phyloP scores from a whole-genome alignment of 352 stramenopile species.

The Phytophthora macrochlamydospora region DNA sequence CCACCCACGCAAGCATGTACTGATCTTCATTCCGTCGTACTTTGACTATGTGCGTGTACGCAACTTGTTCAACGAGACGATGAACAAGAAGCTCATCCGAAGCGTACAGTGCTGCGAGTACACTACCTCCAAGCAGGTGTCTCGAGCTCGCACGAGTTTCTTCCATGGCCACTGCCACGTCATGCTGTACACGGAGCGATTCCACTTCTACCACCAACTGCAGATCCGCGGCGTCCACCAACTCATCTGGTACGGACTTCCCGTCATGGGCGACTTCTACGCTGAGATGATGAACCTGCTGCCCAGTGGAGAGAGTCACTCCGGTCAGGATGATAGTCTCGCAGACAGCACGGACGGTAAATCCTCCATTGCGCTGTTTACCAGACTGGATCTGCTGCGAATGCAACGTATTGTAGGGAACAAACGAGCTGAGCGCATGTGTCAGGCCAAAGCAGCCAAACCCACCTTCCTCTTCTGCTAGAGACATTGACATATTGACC shows the following conservation, averaged over 20 bases:
- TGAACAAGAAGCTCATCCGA: conserved; percentile 77
- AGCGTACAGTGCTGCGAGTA: conserved; percentile 82
- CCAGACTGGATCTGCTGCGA: conserved; percentile 61
- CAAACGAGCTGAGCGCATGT: conserved; percentile 77
- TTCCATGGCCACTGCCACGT: conserved; percentile 82
- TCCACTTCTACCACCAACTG: conserved; percentile 89
- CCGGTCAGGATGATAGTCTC: conserved; percentile 30
- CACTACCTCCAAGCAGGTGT: conserved; percentile 66
- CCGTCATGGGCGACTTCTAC: conserved; percentile 74
- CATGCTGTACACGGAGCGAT: conserved; percentile 83
- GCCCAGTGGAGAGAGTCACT: conserved; percentile 22
- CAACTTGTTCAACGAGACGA: conserved; percentile 77
- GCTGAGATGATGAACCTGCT: conserved; percentile 84
- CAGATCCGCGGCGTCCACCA: conserved; percentile 79
- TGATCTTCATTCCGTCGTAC: conserved; percentile 86
- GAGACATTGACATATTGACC: not conserved
- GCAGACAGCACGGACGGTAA: conserved; percentile 30
- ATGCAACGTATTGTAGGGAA: conserved; percentile 79
- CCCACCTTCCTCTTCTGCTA: conserved; percentile 84
- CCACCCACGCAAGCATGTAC: conserved; percentile 67
- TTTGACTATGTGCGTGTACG: conserved; percentile 89
- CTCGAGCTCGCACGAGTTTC: conserved; percentile 70
- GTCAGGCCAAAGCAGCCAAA: conserved; percentile 59
- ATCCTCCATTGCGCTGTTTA: conserved; percentile 70
- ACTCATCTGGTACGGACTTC: conserved; percentile 79